A percentile compares a stretch with the other conserved stretches of the same genome.
These are phyloP conservation scores for Wickerhamomyces queroliae DNA, from an alignment of 805 yeast species.

Conservation along the genomic window DNA sequence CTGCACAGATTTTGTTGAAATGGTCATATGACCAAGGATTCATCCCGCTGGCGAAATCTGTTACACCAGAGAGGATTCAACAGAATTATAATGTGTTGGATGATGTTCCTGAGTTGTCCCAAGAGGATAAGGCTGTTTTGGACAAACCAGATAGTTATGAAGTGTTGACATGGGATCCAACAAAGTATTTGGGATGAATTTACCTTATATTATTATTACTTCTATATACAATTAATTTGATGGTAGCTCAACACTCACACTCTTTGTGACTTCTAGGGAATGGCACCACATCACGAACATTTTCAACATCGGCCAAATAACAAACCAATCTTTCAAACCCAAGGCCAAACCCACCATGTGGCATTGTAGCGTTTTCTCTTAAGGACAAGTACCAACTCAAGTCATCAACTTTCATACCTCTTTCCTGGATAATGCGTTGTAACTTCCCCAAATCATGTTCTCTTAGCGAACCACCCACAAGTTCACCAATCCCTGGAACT, in stretches of 20 bases:
- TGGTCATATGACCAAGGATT: constrained; percentile 54
- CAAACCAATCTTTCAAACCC: constrained; percentile 86
- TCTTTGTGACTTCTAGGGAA: constrained; percentile 70
- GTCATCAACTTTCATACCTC: constrained; percentile 49
- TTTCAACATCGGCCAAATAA: constrained; percentile 67
- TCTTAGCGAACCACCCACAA: constrained; percentile 92
- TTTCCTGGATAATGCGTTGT: constrained; percentile 38
- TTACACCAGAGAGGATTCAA: constrained; percentile 24
- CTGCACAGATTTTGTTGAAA: constrained; percentile 43
- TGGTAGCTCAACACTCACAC: constrained; percentile 34
- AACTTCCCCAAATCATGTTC: constrained; percentile 57
- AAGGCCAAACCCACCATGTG: constrained; percentile 97
- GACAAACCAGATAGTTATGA: constrained; percentile 3
- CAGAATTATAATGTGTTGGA: constrained; percentile 31
- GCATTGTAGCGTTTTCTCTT: constrained; percentile 73
- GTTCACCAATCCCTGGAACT: constrained; percentile 88
- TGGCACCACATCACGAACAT: constrained; percentile 81
- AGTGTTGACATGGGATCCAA: constrained; percentile 6
- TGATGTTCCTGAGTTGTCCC: constrained; percentile 1
- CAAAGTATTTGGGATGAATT: too few relatives aligned
- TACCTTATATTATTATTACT: too few relatives aligned
- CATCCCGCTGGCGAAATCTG: constrained; percentile 45
- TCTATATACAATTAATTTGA: background rate
- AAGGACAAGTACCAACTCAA: constrained; percentile 78
- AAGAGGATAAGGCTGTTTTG: constrained; percentile 1